Evolutionary conservation across 306 rosid genomes (phyloP), one percentile per base, ranked within the genome.

Genomic region (Gastrolobium bilobum): DNA sequence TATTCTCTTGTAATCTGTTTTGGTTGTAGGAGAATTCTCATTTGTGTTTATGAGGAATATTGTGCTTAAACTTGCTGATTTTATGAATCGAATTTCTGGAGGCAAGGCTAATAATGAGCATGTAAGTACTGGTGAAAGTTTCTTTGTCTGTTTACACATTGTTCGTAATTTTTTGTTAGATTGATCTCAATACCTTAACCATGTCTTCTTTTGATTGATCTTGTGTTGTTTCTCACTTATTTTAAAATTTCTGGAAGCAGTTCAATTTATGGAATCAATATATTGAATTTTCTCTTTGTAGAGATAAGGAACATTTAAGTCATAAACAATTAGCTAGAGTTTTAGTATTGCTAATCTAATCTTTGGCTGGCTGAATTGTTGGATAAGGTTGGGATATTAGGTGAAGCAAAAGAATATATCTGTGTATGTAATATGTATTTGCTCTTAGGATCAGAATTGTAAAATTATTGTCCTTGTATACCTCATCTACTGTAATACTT

Each of bases 31-130:
- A 75, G 86, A 86, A 71, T 48, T 75, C 64, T 91, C 98, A n/a
- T 68, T 42, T 71, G 71, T 79, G 73, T 84, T 83, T 58, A 86
- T 90, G 98, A 88, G 67, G 87, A 84, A 63, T 82, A 83, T 91
- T 81, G 90, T 89, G 75, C 92, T 86, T 85, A 90, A 86, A 83
- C 94, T 95, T 75, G 91, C 94, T 74, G 89, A 87, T 76, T 82
- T 81, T 80, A 90, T 89, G 91, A 88, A 47, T 80, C 79, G 62
- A 50, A 73, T 69, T 47, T 58, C 59, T 10, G 86, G 81, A 66
- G 86, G 82, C 67, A 76, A 77, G 66, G 75, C 72, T 71, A 68
- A 79, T 29, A 48, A 69, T 30, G 83, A 87, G 79, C 85, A 87
- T 85, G 97, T 87, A 91, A 94, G 97, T 88, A 71, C 59, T 61